Conservation (phyloP, 345 rosid species). For the Ceriops zippeliana region DNA sequence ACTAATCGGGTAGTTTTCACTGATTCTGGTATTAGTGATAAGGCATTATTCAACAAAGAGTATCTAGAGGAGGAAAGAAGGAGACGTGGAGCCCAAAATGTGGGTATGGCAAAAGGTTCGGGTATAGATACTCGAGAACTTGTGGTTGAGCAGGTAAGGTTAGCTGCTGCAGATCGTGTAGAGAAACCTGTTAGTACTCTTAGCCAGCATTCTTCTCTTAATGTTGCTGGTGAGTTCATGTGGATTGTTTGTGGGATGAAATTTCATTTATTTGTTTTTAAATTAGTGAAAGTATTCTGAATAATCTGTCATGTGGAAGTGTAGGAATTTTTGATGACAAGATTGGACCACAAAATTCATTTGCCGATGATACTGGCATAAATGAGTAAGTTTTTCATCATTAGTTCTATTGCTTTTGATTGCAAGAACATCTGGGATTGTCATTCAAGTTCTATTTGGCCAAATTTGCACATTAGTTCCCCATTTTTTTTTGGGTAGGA, state of each 20-base stretch:
- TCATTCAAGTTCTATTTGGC: background rate
- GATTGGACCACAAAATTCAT: conserved; percentile 29
- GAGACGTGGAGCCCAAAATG: conserved; percentile 28
- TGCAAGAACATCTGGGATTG: background rate
- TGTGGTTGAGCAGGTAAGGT: conserved; percentile 28
- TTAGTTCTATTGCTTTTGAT: background rate
- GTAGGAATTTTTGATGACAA: conserved; percentile 39
- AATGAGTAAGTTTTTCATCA: conserved; percentile 38
- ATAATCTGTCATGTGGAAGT: conserved; percentile 23
- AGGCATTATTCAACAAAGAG: conserved; percentile 29
- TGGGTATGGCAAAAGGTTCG: conserved; percentile 26
- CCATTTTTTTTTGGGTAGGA: no score
- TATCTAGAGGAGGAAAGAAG: conserved; percentile 31
- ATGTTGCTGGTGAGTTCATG: conserved; percentile 30
- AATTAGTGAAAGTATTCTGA: background rate
- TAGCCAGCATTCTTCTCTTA: conserved; percentile 40
- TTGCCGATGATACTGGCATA: conserved; percentile 31
- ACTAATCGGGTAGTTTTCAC: conserved; percentile 26
- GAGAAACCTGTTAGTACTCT: conserved; percentile 27
- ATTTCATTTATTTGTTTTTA: background rate
- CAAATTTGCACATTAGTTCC: background rate
- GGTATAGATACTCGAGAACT: conserved; percentile 41
- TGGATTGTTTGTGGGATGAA: background rate
- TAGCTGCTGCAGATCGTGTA: conserved; percentile 27
- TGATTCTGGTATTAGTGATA: conserved; percentile 30